phyloP scores from a whole-genome alignment of 2,329 filamentous ascomycete genomes.

The Hymenoscyphus infarciens region DNA sequence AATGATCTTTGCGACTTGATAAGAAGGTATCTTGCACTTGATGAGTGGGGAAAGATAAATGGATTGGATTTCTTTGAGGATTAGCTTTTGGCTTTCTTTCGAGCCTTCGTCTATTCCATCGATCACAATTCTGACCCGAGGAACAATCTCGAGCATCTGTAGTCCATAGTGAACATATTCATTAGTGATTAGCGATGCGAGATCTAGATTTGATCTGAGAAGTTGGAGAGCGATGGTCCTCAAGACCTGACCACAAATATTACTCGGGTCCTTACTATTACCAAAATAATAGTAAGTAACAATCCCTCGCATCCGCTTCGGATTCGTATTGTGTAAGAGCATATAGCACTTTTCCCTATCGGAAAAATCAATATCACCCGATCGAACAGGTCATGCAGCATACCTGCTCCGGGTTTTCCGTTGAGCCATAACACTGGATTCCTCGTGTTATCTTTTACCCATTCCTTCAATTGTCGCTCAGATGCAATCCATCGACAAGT shows the following conservation, averaged over 20 bases:
- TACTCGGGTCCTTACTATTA: conserved; percentile 13
- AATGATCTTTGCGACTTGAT: conserved; percentile 15
- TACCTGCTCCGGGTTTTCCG: conserved; percentile 22
- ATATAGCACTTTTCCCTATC: conserved; percentile 21
- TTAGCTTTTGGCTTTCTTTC: conserved; percentile 14
- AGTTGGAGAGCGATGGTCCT: conserved; percentile 15
- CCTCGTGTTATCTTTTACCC: conserved; percentile 13
- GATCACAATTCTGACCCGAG: conserved; percentile 13
- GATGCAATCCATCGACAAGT: conserved; percentile 17
- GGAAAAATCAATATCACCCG: not conserved
- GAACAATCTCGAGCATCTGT: conserved; percentile 8
- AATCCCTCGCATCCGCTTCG: conserved; percentile 5
- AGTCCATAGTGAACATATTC: conserved; percentile 13
- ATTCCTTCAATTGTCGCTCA: conserved; percentile 9
- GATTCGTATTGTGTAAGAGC: conserved; percentile 15
- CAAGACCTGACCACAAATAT: conserved; percentile 14
- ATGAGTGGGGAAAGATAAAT: not conserved
- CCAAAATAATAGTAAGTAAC: conserved; percentile 19
- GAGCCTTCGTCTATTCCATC: conserved; percentile 18
- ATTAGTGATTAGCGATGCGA: conserved; percentile 13
- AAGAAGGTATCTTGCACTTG: conserved; percentile 15
- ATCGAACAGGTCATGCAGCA: not conserved
- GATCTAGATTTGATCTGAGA: conserved; percentile 9
- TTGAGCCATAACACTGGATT: conserved; percentile 17
- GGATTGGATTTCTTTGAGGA: conserved; percentile 14